A percentile compares a stretch with the other conserved stretches of the same genome.
phyloP scores from a whole-genome alignment of 1,139 yeast genomes.

The Debaryomycetaceae sp. region DNA sequence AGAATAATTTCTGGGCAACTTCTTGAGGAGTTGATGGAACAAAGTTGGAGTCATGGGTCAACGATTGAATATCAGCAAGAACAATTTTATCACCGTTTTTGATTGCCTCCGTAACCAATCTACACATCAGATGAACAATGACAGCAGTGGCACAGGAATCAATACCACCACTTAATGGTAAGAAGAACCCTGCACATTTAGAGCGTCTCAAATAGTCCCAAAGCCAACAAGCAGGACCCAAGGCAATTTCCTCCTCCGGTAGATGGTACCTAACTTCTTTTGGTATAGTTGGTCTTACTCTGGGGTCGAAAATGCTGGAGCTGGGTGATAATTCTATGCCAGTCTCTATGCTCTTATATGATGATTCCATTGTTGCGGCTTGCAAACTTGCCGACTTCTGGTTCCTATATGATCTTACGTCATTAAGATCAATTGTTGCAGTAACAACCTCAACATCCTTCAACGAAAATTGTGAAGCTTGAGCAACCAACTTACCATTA shows the following conservation, averaged over 20 bases:
- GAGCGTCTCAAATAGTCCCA: conserved; percentile 97
- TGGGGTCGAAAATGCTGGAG: conserved; percentile 56
- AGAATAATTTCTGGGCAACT: conserved; percentile 71
- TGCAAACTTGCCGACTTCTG: conserved; percentile 80
- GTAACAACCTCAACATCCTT: conserved; percentile 89
- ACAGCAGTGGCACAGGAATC: conserved; percentile 98
- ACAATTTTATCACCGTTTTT: conserved; percentile 70
- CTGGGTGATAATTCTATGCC: conserved; percentile 61
- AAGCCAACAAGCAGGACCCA: conserved; percentile 98
- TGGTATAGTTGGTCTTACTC: conserved; percentile 56
- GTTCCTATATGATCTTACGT: conserved; percentile 78
- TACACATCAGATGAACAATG: conserved; percentile 91
- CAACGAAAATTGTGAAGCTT: conserved; percentile 85
- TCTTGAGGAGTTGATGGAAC: conserved; percentile 72
- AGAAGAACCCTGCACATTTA: conserved; percentile 82
- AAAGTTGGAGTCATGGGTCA: conserved; percentile 59
- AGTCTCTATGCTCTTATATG: conserved; percentile 62
- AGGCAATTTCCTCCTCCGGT: conserved; percentile 94
- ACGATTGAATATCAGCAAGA: conserved; percentile 62
- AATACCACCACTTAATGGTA: conserved; percentile 95
- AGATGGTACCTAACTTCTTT: conserved; percentile 58
- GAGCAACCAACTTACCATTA: conserved; percentile 88
- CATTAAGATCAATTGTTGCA: conserved; percentile 92
- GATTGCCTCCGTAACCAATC: conserved; percentile 69
- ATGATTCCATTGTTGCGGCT: conserved; percentile 47